These are phyloP conservation scores for Biscutella auriculata DNA, from an alignment of 441 rosid genomes.

Conservation along the genomic window DNA sequence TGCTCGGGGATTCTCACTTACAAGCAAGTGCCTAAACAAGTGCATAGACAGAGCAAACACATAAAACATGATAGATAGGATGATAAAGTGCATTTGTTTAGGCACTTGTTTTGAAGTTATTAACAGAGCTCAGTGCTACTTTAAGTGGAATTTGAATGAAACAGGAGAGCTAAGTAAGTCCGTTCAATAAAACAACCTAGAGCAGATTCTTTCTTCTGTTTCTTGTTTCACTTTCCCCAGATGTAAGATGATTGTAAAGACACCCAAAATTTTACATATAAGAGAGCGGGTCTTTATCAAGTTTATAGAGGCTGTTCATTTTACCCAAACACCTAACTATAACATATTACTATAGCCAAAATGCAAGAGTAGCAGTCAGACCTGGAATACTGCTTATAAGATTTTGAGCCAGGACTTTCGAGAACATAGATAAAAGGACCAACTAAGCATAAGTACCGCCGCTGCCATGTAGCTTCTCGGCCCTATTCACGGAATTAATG, in stretches of 20 bases:
- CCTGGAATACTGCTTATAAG: constrained; percentile 92
- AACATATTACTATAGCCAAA: constrained; percentile 11
- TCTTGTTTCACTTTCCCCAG: not conserved
- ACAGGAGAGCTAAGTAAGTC: not conserved
- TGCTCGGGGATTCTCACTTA: too few relatives aligned
- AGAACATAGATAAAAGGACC: constrained; percentile 84
- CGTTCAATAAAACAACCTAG: not conserved
- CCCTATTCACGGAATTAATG: constrained; percentile 44
- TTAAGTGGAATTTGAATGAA: constrained; percentile 4
- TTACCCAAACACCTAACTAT: not conserved
- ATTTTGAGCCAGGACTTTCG: constrained; percentile 60
- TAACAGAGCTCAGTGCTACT: not conserved
- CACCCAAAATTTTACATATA: constrained; percentile 5
- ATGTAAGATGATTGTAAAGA: not conserved
- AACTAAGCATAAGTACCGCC: constrained; percentile 74
- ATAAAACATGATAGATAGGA: too few relatives aligned
- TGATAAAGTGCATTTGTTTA: too few relatives aligned
- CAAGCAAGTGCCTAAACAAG: too few relatives aligned
- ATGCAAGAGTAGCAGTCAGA: constrained; percentile 20
- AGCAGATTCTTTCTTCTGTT: not conserved
- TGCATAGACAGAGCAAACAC: too few relatives aligned
- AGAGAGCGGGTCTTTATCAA: not conserved
- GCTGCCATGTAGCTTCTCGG: constrained; percentile 95
- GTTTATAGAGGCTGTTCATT: constrained; percentile 10
- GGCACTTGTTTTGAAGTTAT: too few relatives aligned